Evolutionary conservation across 768 basidiomycete species (phyloP).

Genomic region (Gymnopilus dilepis): DNA sequence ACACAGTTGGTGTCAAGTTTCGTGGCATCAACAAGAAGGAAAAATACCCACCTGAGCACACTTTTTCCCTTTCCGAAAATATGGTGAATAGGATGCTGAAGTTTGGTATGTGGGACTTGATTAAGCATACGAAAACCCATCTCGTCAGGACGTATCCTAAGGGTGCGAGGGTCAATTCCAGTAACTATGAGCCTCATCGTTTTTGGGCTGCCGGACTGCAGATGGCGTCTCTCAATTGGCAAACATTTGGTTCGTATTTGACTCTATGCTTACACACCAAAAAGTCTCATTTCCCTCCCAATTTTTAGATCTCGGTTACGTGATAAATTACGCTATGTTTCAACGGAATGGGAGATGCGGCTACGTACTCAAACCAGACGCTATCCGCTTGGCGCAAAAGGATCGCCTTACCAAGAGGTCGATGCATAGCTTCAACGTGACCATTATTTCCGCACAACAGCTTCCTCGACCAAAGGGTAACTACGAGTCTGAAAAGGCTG

Average conservation of each 20-base stretch:
- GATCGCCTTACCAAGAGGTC: conserved; percentile 57
- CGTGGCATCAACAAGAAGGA: conserved; percentile 88
- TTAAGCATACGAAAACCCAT: conserved; percentile 87
- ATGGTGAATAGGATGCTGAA: conserved; percentile 79
- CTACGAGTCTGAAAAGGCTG: conserved; percentile 61
- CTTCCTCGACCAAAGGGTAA: conserved; percentile 39
- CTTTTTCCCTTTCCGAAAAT: conserved; percentile 92
- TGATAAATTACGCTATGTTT: conserved; percentile 97
- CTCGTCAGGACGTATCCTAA: conserved; percentile 88
- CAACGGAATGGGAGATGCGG: conserved; percentile 87
- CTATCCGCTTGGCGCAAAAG: conserved; percentile 71
- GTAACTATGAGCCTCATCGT: conserved; percentile 87
- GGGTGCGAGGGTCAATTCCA: conserved; percentile 78
- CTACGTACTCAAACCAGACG: conserved; percentile 87
- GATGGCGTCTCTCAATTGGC: conserved; percentile 96
- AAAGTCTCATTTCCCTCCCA: conserved; percentile 7
- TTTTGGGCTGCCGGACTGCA: conserved; percentile 92
- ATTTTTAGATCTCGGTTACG: conserved; percentile 91
- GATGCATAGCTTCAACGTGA: conserved; percentile 67
- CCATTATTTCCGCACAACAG: conserved; percentile 39
- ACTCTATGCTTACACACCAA: not conserved
- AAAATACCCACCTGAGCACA: conserved; percentile 83
- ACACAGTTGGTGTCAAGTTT: conserved; percentile 95
- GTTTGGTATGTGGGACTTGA: conserved; percentile 67
- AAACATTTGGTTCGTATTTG: conserved; percentile 79